Conservation (phyloP, 2,329 filamentous ascomycete genomes). For the Fusarium multiceps region DNA sequence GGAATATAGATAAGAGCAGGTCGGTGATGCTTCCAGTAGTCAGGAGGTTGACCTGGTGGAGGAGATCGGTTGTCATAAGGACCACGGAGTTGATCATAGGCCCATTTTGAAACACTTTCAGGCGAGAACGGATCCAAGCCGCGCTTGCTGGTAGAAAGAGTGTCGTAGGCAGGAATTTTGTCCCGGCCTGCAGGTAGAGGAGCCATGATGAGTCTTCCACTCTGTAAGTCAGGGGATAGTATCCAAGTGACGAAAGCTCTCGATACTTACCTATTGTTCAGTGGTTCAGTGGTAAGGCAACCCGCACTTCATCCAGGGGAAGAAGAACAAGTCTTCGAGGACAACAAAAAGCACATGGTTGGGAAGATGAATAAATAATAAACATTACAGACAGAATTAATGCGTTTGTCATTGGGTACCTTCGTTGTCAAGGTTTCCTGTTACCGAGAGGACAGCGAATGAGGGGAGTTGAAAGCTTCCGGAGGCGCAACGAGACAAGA, state of each 20-base stretch:
- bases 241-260: not conserved
- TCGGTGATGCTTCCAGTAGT: not conserved
- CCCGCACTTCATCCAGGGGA: not conserved
- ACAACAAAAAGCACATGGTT: not conserved
- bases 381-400: accelerated
- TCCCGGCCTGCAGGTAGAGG: not conserved
- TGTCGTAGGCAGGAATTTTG: not conserved
- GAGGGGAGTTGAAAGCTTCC: not conserved
- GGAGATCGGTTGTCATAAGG: not conserved
- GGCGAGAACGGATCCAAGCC: no score
- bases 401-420: not conserved
- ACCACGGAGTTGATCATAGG: not conserved
- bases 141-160: not conserved
- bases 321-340: not conserved
- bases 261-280: not conserved
- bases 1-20: not conserved
- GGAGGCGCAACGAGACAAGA: not conserved
- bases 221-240: not conserved
- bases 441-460: not conserved
- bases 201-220: not conserved
- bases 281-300: not conserved
- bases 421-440: not conserved
- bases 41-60: not conserved
- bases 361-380: not conserved
- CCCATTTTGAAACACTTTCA: not conserved